Base-by-base conservation (phyloP, 2,329 filamentous ascomycete species). In the Cladosporium cucumerinum region DNA sequence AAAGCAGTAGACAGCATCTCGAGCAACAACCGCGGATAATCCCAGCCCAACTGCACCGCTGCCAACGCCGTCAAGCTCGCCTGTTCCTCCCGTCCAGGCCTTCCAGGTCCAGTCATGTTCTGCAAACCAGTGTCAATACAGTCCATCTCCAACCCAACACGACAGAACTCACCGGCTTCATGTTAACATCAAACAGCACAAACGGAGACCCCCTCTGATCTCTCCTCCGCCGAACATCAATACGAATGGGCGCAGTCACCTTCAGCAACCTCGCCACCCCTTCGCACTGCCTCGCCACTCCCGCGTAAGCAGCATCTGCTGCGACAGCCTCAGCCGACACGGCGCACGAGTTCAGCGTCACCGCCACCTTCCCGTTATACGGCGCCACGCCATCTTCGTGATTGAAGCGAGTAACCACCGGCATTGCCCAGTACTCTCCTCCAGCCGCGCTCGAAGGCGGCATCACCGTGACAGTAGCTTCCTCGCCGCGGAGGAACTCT, bases 381-480 rank as follows among this genome's bases (percentile, higher is more conserved):
- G 81, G 81, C 5, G 82, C 81, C 18, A 84, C 78, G 1, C 78
- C 80, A 49, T 80, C 73, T 0, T 73, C 66, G 55, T 84, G 82
- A 66, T 83, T 83, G 72, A 81, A 83, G 2, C 82, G 75, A 0
- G 74, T 74, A 11, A 84, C 81, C 0, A 82, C 73, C 0, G 80
- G 80, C 36, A 84, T 69, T 4, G 79, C 73, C 77, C 78, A 81
- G 67, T 84, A 81, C 0, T 73, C 70, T 0, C 70, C 70, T 0
- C 70, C 65, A 0, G 65, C 65, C 1, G 68, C 66, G 0, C 67
- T 61, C 0, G 74, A 78, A 2, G 82, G 82, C 0, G 82, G 81
- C 82, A 85, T 83, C 0, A 85, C 78, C 0, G 82, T 84, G 2
- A 85, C 76, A 0, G 82, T 85, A 0, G 74, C 82, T 68, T 85